These are phyloP conservation scores for Boletus smithii DNA, from an alignment of 1,284 basidiomycete genomes.

Conservation along the genomic window DNA sequence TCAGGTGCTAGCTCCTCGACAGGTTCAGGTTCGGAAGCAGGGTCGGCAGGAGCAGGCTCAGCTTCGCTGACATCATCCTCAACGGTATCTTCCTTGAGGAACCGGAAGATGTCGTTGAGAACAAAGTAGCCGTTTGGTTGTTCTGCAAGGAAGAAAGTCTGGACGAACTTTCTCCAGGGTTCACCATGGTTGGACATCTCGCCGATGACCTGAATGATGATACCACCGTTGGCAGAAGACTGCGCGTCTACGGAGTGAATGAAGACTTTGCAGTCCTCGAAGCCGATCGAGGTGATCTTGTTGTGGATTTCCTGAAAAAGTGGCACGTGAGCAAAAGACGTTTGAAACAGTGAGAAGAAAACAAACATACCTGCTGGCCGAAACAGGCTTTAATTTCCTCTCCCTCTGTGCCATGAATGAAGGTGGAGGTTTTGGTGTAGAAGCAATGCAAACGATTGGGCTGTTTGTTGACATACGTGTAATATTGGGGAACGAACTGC, in stretches of 20 bases:
- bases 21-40: slow-evolving; percentile 35
- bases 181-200: slow-evolving; percentile 93
- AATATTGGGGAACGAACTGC: slow-evolving; percentile 97
- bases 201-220: slow-evolving; percentile 98
- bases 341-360: not conserved
- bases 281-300: slow-evolving; percentile 90
- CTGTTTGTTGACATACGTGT: slow-evolving; percentile 97
- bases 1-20: slow-evolving; percentile 32
- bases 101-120: slow-evolving; percentile 99
- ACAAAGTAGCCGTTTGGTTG: slow-evolving; percentile 99
- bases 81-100: slow-evolving; percentile 92
- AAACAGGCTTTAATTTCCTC: slow-evolving; percentile 86
- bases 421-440: slow-evolving; percentile 97
- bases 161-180: slow-evolving; percentile 97
- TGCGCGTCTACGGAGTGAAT: slow-evolving; percentile 94
- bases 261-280: slow-evolving; percentile 96
- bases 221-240: slow-evolving; percentile 90
- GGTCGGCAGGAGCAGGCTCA: slow-evolving; percentile 29
- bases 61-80: slow-evolving; percentile 67
- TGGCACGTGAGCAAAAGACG: slow-evolving; percentile 4
- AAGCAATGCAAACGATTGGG: slow-evolving; percentile 97
- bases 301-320: slow-evolving; percentile 87
- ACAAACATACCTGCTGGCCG: slow-evolving; percentile 76
- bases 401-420: slow-evolving; percentile 94
- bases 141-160: slow-evolving; percentile 99